Percentiles rank a stretch among this genome's conserved stretches.
phyloP scores from a whole-genome alignment of 306 rosid species.

The Elaeagnus macrophylla region DNA sequence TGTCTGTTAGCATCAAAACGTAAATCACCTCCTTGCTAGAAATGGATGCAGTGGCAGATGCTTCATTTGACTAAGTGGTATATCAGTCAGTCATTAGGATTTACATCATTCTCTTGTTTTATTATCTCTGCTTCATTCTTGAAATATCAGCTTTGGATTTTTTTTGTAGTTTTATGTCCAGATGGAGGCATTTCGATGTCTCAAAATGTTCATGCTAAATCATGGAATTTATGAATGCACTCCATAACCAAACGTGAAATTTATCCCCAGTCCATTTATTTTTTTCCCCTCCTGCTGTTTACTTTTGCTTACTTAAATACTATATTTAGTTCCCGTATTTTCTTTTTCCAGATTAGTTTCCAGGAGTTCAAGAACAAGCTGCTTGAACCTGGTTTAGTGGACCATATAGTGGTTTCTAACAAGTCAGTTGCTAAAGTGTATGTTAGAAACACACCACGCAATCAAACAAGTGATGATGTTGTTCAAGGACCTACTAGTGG shows the following conservation, averaged over 20 bases:
- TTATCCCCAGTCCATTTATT: not conserved
- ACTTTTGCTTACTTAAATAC: constrained; percentile 3
- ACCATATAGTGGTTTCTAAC: constrained; percentile 76
- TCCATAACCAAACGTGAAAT: not conserved
- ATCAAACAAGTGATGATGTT: constrained; percentile 51
- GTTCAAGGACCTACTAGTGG: constrained; percentile 47
- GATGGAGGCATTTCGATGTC: not conserved
- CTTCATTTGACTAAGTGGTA: not conserved
- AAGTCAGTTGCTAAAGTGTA: constrained; percentile 90
- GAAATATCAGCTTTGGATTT: not conserved
- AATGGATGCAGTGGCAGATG: not conserved
- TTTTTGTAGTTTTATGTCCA: not conserved
- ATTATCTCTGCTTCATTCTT: not conserved
- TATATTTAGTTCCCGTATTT: constrained; percentile 13
- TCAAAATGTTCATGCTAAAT: not conserved
- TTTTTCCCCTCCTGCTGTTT: not conserved
- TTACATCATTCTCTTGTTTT: not conserved
- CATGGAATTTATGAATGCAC: not conserved
- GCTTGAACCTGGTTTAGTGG: constrained; percentile 89
- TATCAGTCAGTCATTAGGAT: not conserved
- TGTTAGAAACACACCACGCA: constrained; percentile 55
- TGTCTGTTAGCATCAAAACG: not conserved
- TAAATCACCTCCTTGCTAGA: not conserved
- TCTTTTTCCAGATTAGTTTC: constrained; percentile 75
- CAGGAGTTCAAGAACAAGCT: constrained; percentile 91